Evolutionary conservation across 1,284 basidiomycete genomes (phyloP), one percentile per base, ranked within the genome.

Genomic region (Singerocomus inundabilis): DNA sequence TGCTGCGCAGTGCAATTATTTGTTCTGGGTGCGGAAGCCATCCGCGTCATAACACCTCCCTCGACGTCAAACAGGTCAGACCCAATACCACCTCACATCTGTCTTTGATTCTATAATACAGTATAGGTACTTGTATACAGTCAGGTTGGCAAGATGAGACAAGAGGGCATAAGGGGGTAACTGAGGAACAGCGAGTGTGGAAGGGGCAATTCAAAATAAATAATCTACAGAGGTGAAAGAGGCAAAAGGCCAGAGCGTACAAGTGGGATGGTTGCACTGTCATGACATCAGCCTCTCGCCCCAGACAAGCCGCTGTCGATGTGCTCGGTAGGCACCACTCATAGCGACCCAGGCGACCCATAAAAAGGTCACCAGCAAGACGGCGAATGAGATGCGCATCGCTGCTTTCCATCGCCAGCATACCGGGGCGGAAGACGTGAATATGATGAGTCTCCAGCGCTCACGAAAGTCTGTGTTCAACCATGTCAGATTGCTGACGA

Each of bases 11-110:
- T 88, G 85, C 64, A 92, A 89, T 62, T 92, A 92, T 67, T 55
- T 92, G 52, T 89, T 91, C 68, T 91, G 88, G 88, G 84, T 84
- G 15, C 75, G 88, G 28, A 85, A 80, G 56, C 86, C 88, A 18
- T 38, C 48, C 18, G 51, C 63, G 18, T 32, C 35, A 5, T 65
- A 36, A 49, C 6, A 6, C 24, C 16, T 32, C 26, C 26, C n/a
- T 16, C 18, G 43, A 34, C 15, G 25, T 37, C 28, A 13, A 24
- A n/a, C 10, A 13, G 3, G 4, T 41, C 25, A 18, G 13, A 21
- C 13, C 5, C 18, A 15, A 47, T 4, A 29, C 5, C n/a, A n/a
- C n/a, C n/a, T n/a, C n/a, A n/a, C n/a, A n/a, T n/a, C n/a, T n/a
- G n/a, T n/a, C n/a, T n/a, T n/a, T n/a, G n/a, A n/a, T n/a, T n/a